Conservation (phyloP, 441 rosid species). For the Erodium texanum region DNA sequence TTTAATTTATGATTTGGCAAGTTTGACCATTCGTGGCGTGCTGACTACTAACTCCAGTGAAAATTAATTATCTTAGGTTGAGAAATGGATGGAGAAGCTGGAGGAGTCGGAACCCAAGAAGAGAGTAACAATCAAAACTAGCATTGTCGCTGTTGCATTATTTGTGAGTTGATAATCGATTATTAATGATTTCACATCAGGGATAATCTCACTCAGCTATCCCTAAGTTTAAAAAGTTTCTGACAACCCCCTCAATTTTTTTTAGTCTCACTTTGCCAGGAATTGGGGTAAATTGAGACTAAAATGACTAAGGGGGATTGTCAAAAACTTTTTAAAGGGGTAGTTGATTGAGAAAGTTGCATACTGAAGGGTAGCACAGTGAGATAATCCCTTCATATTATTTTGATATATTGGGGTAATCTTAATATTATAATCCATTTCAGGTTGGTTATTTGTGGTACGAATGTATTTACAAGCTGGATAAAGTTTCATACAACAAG, state of each 20-base stretch:
- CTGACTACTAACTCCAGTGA: slow-evolving; percentile 14
- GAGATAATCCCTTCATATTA: no score
- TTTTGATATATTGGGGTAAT: slow-evolving; percentile 11
- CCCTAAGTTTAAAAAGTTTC: no score
- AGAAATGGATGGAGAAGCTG: slow-evolving; percentile 97
- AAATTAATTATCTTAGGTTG: slow-evolving; percentile 46
- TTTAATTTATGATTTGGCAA: not conserved
- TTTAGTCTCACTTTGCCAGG: not conserved
- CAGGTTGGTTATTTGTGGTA: slow-evolving; percentile 96
- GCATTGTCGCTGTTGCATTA: slow-evolving; percentile 45
- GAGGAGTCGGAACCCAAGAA: slow-evolving; percentile 83
- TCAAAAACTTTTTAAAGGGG: no score
- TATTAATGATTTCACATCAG: not conserved
- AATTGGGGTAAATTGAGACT: no score
- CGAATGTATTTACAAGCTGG: slow-evolving; percentile 84
- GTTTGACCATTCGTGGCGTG: not conserved
- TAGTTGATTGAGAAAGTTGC: no score
- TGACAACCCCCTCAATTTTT: not conserved
- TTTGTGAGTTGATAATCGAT: slow-evolving; percentile 41
- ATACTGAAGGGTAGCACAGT: no score
- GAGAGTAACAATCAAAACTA: slow-evolving; percentile 55
- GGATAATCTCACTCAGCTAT: no score
- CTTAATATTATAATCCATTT: slow-evolving; percentile 14
- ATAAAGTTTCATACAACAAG: slow-evolving; percentile 88
- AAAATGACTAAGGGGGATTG: no score